Evolutionary conservation across 2,329 filamentous ascomycete species (phyloP), one percentile per base, ranked within the genome.

Genomic region (Colletotrichum navitas): DNA sequence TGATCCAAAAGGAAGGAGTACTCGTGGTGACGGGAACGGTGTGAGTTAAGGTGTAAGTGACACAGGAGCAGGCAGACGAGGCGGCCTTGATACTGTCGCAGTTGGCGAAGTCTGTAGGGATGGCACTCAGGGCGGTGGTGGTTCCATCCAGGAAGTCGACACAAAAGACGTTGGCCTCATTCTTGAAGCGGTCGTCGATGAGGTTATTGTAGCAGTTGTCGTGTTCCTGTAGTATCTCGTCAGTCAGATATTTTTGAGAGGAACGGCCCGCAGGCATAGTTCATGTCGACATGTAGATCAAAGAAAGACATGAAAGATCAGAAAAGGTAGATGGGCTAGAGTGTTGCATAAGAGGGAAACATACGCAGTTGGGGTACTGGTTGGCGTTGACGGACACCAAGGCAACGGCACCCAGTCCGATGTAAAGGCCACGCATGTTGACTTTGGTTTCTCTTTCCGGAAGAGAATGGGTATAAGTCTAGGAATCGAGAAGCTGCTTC

Each of bases 11-110:
- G 18, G 34, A 26, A 12, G 65, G 45, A n/a, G 36, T 59, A 43
- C 41, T 64, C 16, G 58, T 72, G 21, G 65, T 70, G 36, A 32
- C 47, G 18, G 66, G 45, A 12, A 61, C 61, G 12, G 68, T 71
- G 55, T 32, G 62, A 34, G 54, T 72, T 24, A 72, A 32, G 55
- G 34, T 58, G 75, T 82, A 81, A 66, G 78, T 77, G 74, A 82
- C 76, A 76, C 80, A 82, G 7, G 80, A 81, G 77, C 81, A 82
- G 55, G 79, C 80, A 52, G 81, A 82, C 73, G 76, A 78, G 52
- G 79, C 73, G 18, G 67, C 72, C 24, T 49, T 56, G 34, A 73
- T 24, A 18, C 63, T 69, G 32, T 60, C 59, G 70, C 81, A 82
- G 76, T 79, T 78, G 72, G 49, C 55, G 74, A 76, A 82, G 58